Conservation (phyloP, 2,329 filamentous ascomycete genomes). For the Pseudocercospora vitis region DNA sequence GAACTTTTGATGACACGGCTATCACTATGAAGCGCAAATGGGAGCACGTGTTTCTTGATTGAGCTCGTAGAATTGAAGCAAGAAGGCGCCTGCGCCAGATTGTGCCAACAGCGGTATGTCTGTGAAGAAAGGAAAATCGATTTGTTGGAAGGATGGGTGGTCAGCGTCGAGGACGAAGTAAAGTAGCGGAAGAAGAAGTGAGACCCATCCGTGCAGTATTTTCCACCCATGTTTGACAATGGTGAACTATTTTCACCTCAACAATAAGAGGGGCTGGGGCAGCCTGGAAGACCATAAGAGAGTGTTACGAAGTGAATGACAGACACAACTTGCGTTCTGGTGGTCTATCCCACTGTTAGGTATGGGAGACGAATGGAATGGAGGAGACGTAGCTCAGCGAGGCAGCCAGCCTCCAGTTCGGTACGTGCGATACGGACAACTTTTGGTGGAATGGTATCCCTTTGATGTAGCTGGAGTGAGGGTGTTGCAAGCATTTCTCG, state of each 20-base stretch:
- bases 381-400: slow-evolving; percentile 4
- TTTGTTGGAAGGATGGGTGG: no score
- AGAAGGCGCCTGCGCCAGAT: no score
- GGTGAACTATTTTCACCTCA: slow-evolving; percentile 1
- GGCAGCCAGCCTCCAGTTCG: slow-evolving; percentile 3
- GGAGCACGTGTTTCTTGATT: no score
- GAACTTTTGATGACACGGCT: no score
- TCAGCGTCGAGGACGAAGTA: background rate
- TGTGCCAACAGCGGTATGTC: no score
- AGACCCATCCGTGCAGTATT: background rate
- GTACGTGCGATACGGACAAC: background rate
- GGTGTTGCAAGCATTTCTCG: slow-evolving; percentile 10
- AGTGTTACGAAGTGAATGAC: slow-evolving; percentile 6
- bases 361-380: background rate
- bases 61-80: no score
- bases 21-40: no score
- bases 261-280: slow-evolving; percentile 7
- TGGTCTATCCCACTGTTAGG: background rate
- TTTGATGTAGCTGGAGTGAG: background rate
- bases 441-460: slow-evolving; percentile 2
- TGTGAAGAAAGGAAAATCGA: no score
- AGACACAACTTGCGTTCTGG: background rate
- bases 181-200: background rate
- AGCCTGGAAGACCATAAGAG: background rate
- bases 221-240: slow-evolving; percentile 3